Evolutionary conservation across 1,284 basidiomycete genomes (phyloP).

Genomic region (Ceratobasidium sp.): DNA sequence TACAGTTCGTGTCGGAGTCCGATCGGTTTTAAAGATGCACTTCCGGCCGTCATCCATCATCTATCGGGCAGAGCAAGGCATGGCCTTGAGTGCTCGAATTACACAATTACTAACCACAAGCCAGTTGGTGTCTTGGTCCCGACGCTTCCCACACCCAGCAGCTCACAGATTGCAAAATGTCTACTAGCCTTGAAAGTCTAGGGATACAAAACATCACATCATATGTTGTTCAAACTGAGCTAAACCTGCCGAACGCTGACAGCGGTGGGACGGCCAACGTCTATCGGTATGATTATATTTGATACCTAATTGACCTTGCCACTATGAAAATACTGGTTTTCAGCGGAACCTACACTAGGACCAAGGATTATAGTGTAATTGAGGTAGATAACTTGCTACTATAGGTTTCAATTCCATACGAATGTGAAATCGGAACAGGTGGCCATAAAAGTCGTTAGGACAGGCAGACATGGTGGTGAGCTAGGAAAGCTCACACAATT

Average conservation of each 20-base stretch:
- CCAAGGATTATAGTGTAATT: not conserved
- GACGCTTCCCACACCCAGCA: not conserved
- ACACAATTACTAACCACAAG: not conserved
- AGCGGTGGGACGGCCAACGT: not conserved
- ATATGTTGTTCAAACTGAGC: conserved; percentile 1
- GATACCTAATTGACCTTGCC: too few species aligned
- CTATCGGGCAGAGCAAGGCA: too few species aligned
- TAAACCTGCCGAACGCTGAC: not conserved
- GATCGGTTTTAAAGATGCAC: not conserved
- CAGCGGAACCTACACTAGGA: not conserved
- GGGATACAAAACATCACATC: conserved; percentile 9
- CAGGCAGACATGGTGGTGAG: too few species aligned
- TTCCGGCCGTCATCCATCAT: conserved; percentile 9
- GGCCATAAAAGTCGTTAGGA: not conserved
- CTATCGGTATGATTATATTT: not conserved
- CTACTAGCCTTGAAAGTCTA: not conserved
- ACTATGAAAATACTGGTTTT: too few species aligned
- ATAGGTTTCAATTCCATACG: not conserved
- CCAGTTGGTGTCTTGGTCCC: not conserved
- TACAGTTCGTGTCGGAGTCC: not conserved
- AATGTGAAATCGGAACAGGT: not conserved
- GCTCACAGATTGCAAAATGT: not conserved
- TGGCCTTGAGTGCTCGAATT: not conserved
- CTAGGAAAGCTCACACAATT: too few species aligned
- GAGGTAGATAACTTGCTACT: not conserved